Evolutionary conservation across 1,284 basidiomycete genomes (phyloP).

Genomic region (Inonotus hispidus): DNA sequence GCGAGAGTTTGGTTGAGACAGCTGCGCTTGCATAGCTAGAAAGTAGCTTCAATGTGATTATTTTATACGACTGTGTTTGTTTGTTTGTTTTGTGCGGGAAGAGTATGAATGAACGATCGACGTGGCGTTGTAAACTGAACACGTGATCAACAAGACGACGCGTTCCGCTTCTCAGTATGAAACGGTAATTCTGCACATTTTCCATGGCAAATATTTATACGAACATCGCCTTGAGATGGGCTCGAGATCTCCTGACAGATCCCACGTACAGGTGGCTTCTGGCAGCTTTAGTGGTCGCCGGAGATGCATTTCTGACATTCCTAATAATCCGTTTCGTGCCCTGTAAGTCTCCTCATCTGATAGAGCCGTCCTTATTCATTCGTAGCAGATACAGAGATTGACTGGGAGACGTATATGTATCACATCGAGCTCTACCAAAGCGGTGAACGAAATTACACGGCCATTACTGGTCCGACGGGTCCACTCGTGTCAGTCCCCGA

Average conservation of each 20-base stretch:
- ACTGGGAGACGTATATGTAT: slow-evolving; percentile 91
- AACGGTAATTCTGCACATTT: too few species aligned
- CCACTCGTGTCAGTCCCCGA: slow-evolving; percentile 74
- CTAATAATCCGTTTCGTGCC: slow-evolving; percentile 75
- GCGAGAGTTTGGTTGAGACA: slow-evolving; percentile 28
- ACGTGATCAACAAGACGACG: background rate
- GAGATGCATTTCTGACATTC: slow-evolving; percentile 70
- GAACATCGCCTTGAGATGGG: background rate
- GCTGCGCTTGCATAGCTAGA: slow-evolving; percentile 1
- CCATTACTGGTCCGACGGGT: slow-evolving; percentile 87
- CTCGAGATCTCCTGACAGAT: slow-evolving; percentile 39
- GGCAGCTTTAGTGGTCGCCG: slow-evolving; percentile 57
- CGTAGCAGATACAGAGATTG: slow-evolving; percentile 92
- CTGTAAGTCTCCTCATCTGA: slow-evolving; percentile 49
- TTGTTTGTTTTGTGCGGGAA: background rate
- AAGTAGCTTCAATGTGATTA: background rate
- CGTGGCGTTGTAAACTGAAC: too few species aligned
- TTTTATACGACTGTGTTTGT: background rate
- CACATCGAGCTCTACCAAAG: slow-evolving; percentile 77
- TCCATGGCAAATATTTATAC: background rate
- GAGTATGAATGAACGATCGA: background rate
- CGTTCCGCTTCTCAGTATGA: background rate
- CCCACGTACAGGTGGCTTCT: slow-evolving; percentile 61
- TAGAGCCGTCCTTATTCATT: slow-evolving; percentile 9
- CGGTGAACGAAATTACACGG: slow-evolving; percentile 84